phyloP scores from a whole-genome alignment of 2,329 filamentous ascomycete genomes.

The Plenodomus lindquistii region DNA sequence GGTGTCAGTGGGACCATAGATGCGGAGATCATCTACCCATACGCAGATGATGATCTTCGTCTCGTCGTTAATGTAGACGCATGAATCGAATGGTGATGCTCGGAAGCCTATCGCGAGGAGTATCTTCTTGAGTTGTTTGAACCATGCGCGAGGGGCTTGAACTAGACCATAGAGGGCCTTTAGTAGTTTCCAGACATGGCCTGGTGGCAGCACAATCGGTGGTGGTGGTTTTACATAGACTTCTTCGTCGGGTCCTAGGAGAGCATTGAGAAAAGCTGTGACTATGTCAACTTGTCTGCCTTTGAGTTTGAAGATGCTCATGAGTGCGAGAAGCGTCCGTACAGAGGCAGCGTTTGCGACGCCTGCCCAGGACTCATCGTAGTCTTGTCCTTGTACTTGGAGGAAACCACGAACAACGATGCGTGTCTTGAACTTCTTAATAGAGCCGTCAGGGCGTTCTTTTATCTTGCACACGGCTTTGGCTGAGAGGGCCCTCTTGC shows the following conservation, averaged over 20 bases:
- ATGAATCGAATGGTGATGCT: conserved; percentile 2
- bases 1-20: neutral
- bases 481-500: neutral
- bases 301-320: conserved; percentile 15
- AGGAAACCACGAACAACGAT: conserved; percentile 32
- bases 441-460: conserved; percentile 14
- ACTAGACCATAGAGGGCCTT: conserved; percentile 39
- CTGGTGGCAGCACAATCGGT: conserved; percentile 5
- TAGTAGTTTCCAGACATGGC: conserved; percentile 18
- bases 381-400: conserved; percentile 31
- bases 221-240: conserved; percentile 31
- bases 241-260: conserved; percentile 25
- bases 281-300: conserved; percentile 40
- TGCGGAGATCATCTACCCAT: neutral
- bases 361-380: conserved; percentile 31
- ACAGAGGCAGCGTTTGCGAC: conserved; percentile 27
- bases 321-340: conserved; percentile 31
- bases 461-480: conserved; percentile 31
- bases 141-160: conserved; percentile 28
- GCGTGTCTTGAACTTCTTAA: conserved; percentile 27
- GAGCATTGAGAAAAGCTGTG: conserved; percentile 40
- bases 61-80: conserved; percentile 16
- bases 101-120: no score
- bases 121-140: conserved; percentile 4
- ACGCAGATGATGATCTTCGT: neutral